Evolutionary conservation across 306 rosid genomes (phyloP).

Genomic region (Gastrolobium bilobum): DNA sequence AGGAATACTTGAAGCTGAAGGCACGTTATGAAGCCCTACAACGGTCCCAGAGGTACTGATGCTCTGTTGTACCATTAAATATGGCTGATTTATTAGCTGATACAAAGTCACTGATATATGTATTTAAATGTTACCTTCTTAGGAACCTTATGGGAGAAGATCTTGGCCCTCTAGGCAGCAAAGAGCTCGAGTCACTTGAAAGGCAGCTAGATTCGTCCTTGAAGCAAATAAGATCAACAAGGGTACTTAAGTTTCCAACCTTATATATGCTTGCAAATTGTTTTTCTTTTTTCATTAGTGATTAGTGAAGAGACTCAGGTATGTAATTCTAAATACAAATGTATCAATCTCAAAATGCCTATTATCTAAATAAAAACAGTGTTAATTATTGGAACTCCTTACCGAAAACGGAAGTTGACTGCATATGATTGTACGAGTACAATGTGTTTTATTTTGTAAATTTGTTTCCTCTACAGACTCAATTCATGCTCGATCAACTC

Average conservation of each 20-base stretch:
- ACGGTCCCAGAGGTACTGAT: constrained; percentile 80
- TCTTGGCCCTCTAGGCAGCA: constrained; percentile 88
- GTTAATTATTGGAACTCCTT: not conserved
- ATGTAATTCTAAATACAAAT: not conserved
- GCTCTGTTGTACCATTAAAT: not conserved
- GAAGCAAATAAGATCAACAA: constrained; percentile 90
- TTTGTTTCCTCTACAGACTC: constrained; percentile 69
- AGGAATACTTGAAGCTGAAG: constrained; percentile 96
- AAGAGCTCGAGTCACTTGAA: constrained; percentile 95
- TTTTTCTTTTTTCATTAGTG: not conserved
- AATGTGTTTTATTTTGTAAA: constrained; percentile 7
- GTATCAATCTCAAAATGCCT: not conserved
- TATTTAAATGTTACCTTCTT: not conserved
- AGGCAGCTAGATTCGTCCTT: constrained; percentile 93
- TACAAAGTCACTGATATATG: not conserved
- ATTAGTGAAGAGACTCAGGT: not conserved
- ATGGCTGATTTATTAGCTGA: not conserved
- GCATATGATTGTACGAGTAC: not conserved
- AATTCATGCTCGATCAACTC: constrained; percentile 89
- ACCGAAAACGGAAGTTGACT: not conserved
- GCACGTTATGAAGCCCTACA: constrained; percentile 91
- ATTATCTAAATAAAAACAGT: not conserved
- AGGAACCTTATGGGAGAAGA: constrained; percentile 99
- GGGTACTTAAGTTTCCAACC: constrained; percentile 62
- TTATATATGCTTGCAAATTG: too few relatives aligned